phyloP scores from a whole-genome alignment of 2,329 filamentous ascomycete species.

The Botrytis paeoniae region DNA sequence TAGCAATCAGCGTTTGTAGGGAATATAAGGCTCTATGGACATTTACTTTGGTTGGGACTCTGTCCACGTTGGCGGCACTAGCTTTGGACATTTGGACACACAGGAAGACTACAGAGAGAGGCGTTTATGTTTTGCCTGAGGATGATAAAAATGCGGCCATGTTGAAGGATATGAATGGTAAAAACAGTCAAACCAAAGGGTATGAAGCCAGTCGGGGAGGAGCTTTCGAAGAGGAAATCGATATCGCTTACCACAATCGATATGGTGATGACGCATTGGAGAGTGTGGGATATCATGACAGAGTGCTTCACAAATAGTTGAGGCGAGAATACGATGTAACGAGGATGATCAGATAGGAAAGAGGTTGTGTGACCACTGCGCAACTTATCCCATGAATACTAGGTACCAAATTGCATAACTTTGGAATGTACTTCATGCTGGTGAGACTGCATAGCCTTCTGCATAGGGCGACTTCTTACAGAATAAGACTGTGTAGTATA shows the following conservation, averaged over 20 bases:
- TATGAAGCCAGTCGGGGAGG: slow-evolving; percentile 24
- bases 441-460: neutral
- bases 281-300: slow-evolving; percentile 10
- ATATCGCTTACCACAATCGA: slow-evolving; percentile 33
- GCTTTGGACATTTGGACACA: slow-evolving; percentile 31
- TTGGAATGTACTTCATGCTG: neutral
- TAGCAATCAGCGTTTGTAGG: slow-evolving; percentile 31
- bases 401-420: neutral
- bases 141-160: slow-evolving; percentile 30
- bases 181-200: slow-evolving; percentile 21
- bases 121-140: slow-evolving; percentile 31
- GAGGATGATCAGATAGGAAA: neutral
- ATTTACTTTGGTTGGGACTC: slow-evolving; percentile 32
- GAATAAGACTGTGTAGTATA: neutral
- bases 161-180: slow-evolving; percentile 25
- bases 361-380: neutral
- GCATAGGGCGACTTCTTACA: neutral
- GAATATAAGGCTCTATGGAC: slow-evolving; percentile 36
- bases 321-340: neutral
- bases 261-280: slow-evolving; percentile 26
- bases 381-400: neutral
- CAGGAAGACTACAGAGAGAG: slow-evolving; percentile 24
- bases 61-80: slow-evolving; percentile 31
- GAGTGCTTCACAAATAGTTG: neutral
- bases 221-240: slow-evolving; percentile 21